Evolutionary conservation across 177 flowering plant species (phyloP), one percentile per base, ranked within the genome.

Genomic region (Vitis hybrid): DNA sequence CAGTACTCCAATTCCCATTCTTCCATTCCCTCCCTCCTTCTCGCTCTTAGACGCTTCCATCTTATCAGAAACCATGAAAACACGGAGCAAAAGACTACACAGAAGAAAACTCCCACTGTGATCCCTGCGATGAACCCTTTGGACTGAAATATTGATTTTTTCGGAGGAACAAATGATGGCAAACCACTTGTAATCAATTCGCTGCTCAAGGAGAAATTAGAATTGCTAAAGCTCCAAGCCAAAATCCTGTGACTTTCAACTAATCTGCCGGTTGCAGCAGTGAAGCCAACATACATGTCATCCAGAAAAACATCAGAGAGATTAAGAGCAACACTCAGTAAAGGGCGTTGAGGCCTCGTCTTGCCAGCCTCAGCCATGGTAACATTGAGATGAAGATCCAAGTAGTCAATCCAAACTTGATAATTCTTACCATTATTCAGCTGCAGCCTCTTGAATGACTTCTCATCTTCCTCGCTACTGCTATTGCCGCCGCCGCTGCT

Each of bases 1-100:
- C 97, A 92, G 70, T 87, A 92, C 81, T 92, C 93, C 73, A 86
- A 72, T 72, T 92, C 97, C 97, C 97, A 88, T 0, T 87, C 96
- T 68, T 90, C 96, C 82, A 80, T 75, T 11, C 70, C 87, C 26
- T 70, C 87, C 62, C 72, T 83, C 69, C 70, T 71, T 69, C 75
- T 76, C 55, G 66, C 74, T 51, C 18, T 72, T 65, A 66, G 67
- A 21, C 63, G 29, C 56, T 61, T 71, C 66, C 81, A 73, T 68
- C 58, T 77, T 2, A 78, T 53, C 67, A 73, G 59, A 15, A 80
- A 13, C 76, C 73, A 31, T 66, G 49, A 51, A 60, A 81, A 50
- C n/a, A 70, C 55, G 61, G 49, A 53, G 39, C 66, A 45, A 4
- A 58, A 12, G 56, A 39, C 52, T 72, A 78, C 15, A 21, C 72